phyloP scores from a whole-genome alignment of 2,329 filamentous ascomycete genomes.

The Anisogramma anomala region DNA sequence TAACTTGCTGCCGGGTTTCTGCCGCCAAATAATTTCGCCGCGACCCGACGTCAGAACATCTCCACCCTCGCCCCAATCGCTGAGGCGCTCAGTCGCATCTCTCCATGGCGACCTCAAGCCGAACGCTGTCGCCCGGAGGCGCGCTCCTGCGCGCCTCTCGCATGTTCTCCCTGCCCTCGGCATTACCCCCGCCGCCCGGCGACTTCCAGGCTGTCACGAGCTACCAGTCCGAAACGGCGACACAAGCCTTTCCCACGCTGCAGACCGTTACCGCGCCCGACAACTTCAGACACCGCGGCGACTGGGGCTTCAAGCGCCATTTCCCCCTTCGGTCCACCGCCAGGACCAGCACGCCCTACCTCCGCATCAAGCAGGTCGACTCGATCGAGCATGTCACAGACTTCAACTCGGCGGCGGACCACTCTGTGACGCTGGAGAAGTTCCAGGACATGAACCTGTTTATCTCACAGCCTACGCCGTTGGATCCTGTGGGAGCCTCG shows the following conservation, averaged over 20 bases:
- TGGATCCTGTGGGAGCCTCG: too few relatives aligned
- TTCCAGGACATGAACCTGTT: conserved; percentile 73
- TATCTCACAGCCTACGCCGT: conserved; percentile 50
- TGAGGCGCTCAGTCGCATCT: conserved; percentile 5
- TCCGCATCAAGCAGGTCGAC: conserved; percentile 70
- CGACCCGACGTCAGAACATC: too few relatives aligned
- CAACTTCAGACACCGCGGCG: conserved; percentile 61
- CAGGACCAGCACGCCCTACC: conserved; percentile 58
- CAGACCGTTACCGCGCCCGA: conserved; percentile 71
- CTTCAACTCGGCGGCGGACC: conserved; percentile 72
- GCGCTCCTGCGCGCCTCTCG: conserved; percentile 74
- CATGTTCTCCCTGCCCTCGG: conserved; percentile 74
- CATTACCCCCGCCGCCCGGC: conserved; percentile 51
- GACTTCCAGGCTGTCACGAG: conserved; percentile 36
- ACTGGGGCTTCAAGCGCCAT: conserved; percentile 86
- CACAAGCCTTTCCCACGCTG: conserved; percentile 65
- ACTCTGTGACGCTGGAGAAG: conserved; percentile 69
- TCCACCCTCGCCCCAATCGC: too few relatives aligned
- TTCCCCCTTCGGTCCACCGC: conserved; percentile 67
- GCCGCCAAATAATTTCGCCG: too few relatives aligned
- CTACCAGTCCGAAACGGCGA: conserved; percentile 55
- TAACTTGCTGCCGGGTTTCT: too few relatives aligned
- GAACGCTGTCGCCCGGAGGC: conserved; percentile 45
- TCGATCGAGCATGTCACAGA: conserved; percentile 82
- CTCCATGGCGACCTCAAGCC: conserved; percentile 20